These are phyloP conservation scores for Polychaeton citri DNA, from an alignment of 2,329 filamentous ascomycete species.

Conservation along the genomic window DNA sequence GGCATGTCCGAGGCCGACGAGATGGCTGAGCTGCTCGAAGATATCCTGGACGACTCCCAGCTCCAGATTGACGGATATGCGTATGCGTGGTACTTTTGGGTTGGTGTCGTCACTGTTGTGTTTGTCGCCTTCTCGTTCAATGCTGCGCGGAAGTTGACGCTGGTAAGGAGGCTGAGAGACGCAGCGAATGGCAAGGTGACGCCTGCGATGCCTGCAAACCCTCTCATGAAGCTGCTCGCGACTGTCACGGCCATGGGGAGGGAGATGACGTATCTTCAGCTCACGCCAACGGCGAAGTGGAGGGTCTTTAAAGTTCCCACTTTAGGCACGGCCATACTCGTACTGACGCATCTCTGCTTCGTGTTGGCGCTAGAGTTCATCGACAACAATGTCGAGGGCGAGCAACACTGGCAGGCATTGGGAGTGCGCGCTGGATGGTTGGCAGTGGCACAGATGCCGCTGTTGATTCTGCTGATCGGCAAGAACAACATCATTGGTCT, in stretches of 20 bases:
- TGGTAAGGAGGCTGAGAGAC: conserved; percentile 22
- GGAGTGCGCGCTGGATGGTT: conserved; percentile 24
- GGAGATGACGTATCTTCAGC: conserved; percentile 22
- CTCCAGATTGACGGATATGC: conserved; percentile 23
- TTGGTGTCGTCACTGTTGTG: conserved; percentile 23
- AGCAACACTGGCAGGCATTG: conserved; percentile 14
- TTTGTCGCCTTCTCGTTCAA: conserved; percentile 20
- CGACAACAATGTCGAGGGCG: conserved; percentile 11
- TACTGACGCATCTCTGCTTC: conserved; percentile 13
- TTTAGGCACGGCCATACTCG: conserved; percentile 12
- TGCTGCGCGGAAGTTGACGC: conserved; percentile 12
- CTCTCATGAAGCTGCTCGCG: conserved; percentile 13
- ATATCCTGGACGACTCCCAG: conserved; percentile 23
- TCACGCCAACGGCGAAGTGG: conserved; percentile 11
- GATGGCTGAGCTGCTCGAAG: conserved; percentile 20
- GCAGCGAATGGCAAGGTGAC: conserved; percentile 18
- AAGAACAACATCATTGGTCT: conserved; percentile 24
- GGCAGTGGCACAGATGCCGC: conserved; percentile 24
- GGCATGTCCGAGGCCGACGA: no score
- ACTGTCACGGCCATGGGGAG: conserved; percentile 21
- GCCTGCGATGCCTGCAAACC: conserved; percentile 20
- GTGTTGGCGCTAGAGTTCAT: conserved; percentile 16
- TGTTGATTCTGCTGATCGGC: conserved; percentile 26
- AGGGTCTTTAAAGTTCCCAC: conserved; percentile 13
- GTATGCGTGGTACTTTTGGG: conserved; percentile 27